Evolutionary conservation across 2,329 filamentous ascomycete genomes (phyloP).

Genomic region (Paraphoma sp.): DNA sequence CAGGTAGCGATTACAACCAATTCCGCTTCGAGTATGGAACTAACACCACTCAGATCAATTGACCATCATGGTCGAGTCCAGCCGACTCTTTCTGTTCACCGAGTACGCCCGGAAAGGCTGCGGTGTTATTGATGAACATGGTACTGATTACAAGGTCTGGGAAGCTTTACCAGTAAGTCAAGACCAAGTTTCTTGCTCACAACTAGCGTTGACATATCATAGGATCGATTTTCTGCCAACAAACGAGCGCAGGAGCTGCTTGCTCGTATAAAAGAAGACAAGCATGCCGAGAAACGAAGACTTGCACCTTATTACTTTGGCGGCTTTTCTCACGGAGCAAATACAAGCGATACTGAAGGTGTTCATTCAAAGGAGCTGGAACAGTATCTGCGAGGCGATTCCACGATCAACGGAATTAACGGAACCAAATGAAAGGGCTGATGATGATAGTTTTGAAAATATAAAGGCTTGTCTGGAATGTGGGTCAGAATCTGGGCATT

Average conservation of each 20-base stretch:
- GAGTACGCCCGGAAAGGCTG: conserved; percentile 46
- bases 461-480: too few relatives aligned
- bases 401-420: conserved; percentile 16
- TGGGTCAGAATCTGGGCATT: background rate
- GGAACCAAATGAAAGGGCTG: conserved; percentile 13
- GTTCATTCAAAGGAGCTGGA: conserved; percentile 38
- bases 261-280: conserved; percentile 36
- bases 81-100: conserved; percentile 48
- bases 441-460: too few relatives aligned
- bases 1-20: conserved; percentile 25
- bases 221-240: conserved; percentile 48
- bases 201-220: background rate
- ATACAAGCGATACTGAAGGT: conserved; percentile 33
- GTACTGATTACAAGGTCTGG: conserved; percentile 49
- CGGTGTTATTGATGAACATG: conserved; percentile 42
- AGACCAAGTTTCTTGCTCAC: background rate
- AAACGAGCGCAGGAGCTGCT: conserved; percentile 44
- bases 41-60: conserved; percentile 38
- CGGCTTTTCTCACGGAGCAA: conserved; percentile 41
- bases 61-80: conserved; percentile 49
- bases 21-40: background rate
- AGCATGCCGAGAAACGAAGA: conserved; percentile 39
- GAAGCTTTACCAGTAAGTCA: conserved; percentile 42
- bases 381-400: conserved; percentile 24
- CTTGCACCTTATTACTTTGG: conserved; percentile 45